Evolutionary conservation across 345 rosid genomes (phyloP).

Genomic region (Gossypium rotundifolium): DNA sequence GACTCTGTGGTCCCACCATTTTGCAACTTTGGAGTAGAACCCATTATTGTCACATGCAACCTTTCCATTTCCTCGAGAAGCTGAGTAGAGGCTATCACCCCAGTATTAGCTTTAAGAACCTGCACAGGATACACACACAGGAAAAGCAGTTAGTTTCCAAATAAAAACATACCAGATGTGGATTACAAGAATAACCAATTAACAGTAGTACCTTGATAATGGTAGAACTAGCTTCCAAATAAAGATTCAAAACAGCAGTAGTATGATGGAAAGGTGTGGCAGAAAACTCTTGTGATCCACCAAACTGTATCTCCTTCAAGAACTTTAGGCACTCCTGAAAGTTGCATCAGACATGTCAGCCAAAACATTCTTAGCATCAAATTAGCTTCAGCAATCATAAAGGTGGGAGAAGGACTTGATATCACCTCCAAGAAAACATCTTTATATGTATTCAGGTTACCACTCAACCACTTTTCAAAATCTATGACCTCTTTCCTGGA

Average conservation of each 20-base stretch:
- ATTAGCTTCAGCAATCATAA: neutral
- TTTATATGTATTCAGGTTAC: constrained; percentile 51
- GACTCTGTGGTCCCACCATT: constrained; percentile 66
- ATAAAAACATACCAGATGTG: neutral
- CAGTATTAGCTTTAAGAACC: constrained; percentile 60
- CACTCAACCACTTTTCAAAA: constrained; percentile 78
- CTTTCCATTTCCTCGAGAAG: constrained; percentile 71
- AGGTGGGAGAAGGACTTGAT: neutral
- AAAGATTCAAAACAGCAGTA: constrained; percentile 46
- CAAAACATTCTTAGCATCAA: constrained; percentile 6
- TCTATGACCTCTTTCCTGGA: constrained; percentile 65
- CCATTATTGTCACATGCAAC: constrained; percentile 42
- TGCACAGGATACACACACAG: constrained; percentile 20
- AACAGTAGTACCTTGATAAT: constrained; percentile 56
- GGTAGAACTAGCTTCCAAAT: constrained; percentile 51
- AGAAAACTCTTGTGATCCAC: constrained; percentile 56
- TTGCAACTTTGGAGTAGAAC: constrained; percentile 58
- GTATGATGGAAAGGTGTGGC: constrained; percentile 51
- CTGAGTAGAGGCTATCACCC: constrained; percentile 40
- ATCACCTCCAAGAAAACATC: constrained; percentile 78
- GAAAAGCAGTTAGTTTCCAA: neutral
- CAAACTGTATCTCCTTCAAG: constrained; percentile 63
- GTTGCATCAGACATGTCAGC: constrained; percentile 19
- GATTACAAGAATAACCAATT: neutral
- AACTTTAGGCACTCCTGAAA: constrained; percentile 86